phyloP scores from a whole-genome alignment of 2,329 filamentous ascomycete genomes.

The Sporothrix pallida region DNA sequence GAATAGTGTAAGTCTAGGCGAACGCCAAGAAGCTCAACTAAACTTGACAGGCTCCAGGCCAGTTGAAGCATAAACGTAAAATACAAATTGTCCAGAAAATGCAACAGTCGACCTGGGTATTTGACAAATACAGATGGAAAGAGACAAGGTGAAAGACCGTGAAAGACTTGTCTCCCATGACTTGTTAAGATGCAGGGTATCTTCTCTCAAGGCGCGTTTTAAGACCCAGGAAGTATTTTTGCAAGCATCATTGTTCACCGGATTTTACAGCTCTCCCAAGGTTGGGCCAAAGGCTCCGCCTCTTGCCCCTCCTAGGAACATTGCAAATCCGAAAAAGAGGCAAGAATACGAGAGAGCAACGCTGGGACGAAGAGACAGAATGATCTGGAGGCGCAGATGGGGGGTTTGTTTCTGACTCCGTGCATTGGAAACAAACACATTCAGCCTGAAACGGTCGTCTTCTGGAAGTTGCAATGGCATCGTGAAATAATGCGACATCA shows the following conservation, averaged over 20 bases:
- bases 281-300: background rate
- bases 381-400: slow-evolving; percentile 4
- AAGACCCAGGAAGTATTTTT: background rate
- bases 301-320: background rate
- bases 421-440: background rate
- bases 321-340: background rate
- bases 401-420: slow-evolving; percentile 4
- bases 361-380: background rate
- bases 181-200: background rate
- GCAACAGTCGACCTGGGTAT: background rate
- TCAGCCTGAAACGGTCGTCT: slow-evolving; percentile 7
- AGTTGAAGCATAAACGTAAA: slow-evolving; percentile 7
- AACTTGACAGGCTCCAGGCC: background rate
- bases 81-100: slow-evolving; percentile 14
- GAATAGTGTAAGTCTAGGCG: background rate
- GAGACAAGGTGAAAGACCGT: background rate
- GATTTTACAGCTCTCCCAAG: background rate
- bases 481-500: background rate
- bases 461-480: background rate
- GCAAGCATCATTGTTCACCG: background rate
- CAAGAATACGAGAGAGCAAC: background rate
- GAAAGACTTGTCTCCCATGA: background rate
- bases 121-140: background rate
- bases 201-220: slow-evolving; percentile 1
- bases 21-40: background rate